Evolutionary conservation across 2,329 filamentous ascomycete species (phyloP), one percentile per base, ranked within the genome.

Genomic region (Pyrenophora graminea): DNA sequence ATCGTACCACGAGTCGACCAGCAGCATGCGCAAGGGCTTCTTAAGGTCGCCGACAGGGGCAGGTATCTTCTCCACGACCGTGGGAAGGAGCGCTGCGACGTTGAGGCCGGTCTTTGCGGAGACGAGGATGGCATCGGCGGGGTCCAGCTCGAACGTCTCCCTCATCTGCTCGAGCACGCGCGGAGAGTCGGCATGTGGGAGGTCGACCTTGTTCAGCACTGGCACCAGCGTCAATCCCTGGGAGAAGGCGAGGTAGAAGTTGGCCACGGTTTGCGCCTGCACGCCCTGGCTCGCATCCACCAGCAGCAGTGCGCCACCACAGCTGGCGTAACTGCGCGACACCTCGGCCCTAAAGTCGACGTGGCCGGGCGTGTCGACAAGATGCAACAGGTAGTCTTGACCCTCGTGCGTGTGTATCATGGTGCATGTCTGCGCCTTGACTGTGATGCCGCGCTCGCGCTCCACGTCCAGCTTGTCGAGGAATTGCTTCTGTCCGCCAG

Each of bases 1-100:
- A 68, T 96, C 92, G 71, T 99, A 99, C 94, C 94, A 99, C 18
- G 92, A 97, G 74, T 99, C 94, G 23, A 99, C 91, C 12, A 99
- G 84, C 40, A 99, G 79, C 75, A 97, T 82, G 52, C 90, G 86
- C 49, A 97, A 74, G 1, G 91, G 90, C 63, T 86, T 89, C 13
- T 75, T 80, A 45, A 81, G 76, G 62, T 94, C 86, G 4, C 94
- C 94, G 0, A 83, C 74, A 0, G 94, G 94, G 63, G 85, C 83
- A 17, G 94, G 93, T 3, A 99, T 88, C 53, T 87, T 81, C 61
- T 95, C 88, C 33, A 99, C 86, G 8, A 97, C 91, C 10, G 85
- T 86, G 0, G 94, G 93, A 34, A 99, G 77, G 4, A 99, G 79
- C n/a, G 84, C 80, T 25, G 85, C 83, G 5, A 99, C 90, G 63